Conservation (phyloP, 2,329 filamentous ascomycete genomes). For the Curvularia hawaiiensis region DNA sequence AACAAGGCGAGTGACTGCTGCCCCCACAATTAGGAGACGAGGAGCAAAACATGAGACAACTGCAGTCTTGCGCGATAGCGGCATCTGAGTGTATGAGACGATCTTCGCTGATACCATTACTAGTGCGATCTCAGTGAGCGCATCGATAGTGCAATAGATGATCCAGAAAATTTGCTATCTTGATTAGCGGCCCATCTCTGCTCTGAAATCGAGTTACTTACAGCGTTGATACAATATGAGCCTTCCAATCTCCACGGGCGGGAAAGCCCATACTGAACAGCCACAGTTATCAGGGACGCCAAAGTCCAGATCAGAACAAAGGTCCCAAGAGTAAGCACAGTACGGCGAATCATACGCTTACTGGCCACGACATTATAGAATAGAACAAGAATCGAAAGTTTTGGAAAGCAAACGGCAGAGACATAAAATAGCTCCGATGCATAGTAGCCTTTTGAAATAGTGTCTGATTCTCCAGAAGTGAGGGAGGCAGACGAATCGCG, state of each 20-base stretch:
- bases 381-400: slow-evolving; percentile 36
- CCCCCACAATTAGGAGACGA: slow-evolving; percentile 33
- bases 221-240: slow-evolving; percentile 36
- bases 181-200: slow-evolving; percentile 20
- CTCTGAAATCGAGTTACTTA: slow-evolving; percentile 18
- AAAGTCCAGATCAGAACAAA: slow-evolving; percentile 37
- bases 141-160: slow-evolving; percentile 42
- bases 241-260: slow-evolving; percentile 37
- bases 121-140: slow-evolving; percentile 38
- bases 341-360: slow-evolving; percentile 26
- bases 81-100: slow-evolving; percentile 35
- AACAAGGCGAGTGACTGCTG: slow-evolving; percentile 35
- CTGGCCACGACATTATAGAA: slow-evolving; percentile 33
- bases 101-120: slow-evolving; percentile 40
- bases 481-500: slow-evolving; percentile 25
- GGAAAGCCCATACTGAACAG: slow-evolving; percentile 41
- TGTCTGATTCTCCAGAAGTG: slow-evolving; percentile 25
- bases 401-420: slow-evolving; percentile 35
- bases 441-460: slow-evolving; percentile 40
- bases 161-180: slow-evolving; percentile 41
- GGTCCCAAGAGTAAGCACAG: slow-evolving; percentile 26
- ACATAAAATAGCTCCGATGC: slow-evolving; percentile 44
- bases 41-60: slow-evolving; percentile 43
- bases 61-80: slow-evolving; percentile 30
- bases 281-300: slow-evolving; percentile 30